Evolutionary conservation across 2,329 filamentous ascomycete species (phyloP).

Genomic region (Aspergillus sojae): DNA sequence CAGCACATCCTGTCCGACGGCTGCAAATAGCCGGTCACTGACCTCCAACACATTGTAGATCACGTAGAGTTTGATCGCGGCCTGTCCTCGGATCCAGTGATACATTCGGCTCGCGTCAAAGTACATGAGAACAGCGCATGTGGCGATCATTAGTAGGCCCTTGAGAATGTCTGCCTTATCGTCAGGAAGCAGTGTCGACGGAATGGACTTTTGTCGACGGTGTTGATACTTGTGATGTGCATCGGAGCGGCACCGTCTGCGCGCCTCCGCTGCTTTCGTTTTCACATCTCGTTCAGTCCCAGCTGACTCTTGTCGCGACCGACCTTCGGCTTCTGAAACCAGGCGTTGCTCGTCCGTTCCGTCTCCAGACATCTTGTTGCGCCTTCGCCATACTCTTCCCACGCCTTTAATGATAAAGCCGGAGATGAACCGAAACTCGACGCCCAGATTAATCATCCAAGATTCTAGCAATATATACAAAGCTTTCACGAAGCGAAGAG

Average conservation of each 20-base stretch:
- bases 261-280: conserved; percentile 21
- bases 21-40: conserved; percentile 84
- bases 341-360: conserved; percentile 17
- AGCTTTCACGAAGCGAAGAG: conserved; percentile 83
- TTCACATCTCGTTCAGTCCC: conserved; percentile 27
- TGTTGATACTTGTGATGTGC: conserved; percentile 52
- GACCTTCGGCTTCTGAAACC: conserved; percentile 24
- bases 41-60: conserved; percentile 97
- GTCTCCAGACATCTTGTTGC: conserved; percentile 33
- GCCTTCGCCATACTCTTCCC: conserved; percentile 74
- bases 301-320: conserved; percentile 19
- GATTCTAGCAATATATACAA: conserved; percentile 74
- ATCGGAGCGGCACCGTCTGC: conserved; percentile 32
- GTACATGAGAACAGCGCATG: conserved; percentile 80
- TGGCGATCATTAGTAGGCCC: conserved; percentile 82
- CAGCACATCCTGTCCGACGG: conserved; percentile 91
- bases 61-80: conserved; percentile 96
- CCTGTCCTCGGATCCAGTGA: conserved; percentile 93
- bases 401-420: conserved; percentile 79
- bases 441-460: conserved; percentile 72
- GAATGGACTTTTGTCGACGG: conserved; percentile 77
- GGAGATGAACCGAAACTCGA: conserved; percentile 71
- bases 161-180: conserved; percentile 96
- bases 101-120: conserved; percentile 98
- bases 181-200: conserved; percentile 80